Evolutionary conservation across 257 asterid species (phyloP), one percentile per base, ranked within the genome.

Genomic region (Solanum appendiculatum): DNA sequence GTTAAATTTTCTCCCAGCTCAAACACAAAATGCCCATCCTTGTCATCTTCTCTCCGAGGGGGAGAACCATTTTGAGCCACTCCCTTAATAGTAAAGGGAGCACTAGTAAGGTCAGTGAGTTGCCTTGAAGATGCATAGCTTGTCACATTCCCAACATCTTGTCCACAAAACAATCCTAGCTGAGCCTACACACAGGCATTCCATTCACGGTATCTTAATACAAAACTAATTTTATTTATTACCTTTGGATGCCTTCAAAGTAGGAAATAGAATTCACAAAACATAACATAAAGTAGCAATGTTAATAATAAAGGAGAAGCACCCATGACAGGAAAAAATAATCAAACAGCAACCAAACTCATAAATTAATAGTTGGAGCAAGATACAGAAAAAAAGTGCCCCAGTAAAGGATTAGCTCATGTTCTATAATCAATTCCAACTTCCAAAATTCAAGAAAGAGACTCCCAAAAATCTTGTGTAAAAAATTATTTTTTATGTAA

Each of bases 1-100:
- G 99, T 97, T 90, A 97, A 91, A 95, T 97, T 93, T 64, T 97
- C 98, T 92, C 99, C 99, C 90, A 94, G 96, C 95, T 94, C 96
- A 94, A 95, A 97, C 89, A 92, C 88, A 94, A 93, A 97, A 94
- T 97, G 99, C 64, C 98, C 99, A 90, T 97, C 99, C 92, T 94
- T 94, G 96, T 97, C 98, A 89, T 96, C 98, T 89, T 91, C 98
- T 93, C 98, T 91, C 95, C 92, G 86, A 16, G 98, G 98, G 91
- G 98, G 98, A 69, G 99, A 94, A 90, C 94, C 95, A 89, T 90
- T 94, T 90, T 90, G 94, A 91, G 93, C 92, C 88, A 94, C 88
- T 92, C 92, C 94, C 94, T 92, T 94, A 90, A 91, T 91, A 94
- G 89, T 91, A 94, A 91, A 91, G 46, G 92, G 88, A 83, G 94